Evolutionary conservation across 176 grass and related monocot species (phyloP).

Genomic region (Bromus sterilis): DNA sequence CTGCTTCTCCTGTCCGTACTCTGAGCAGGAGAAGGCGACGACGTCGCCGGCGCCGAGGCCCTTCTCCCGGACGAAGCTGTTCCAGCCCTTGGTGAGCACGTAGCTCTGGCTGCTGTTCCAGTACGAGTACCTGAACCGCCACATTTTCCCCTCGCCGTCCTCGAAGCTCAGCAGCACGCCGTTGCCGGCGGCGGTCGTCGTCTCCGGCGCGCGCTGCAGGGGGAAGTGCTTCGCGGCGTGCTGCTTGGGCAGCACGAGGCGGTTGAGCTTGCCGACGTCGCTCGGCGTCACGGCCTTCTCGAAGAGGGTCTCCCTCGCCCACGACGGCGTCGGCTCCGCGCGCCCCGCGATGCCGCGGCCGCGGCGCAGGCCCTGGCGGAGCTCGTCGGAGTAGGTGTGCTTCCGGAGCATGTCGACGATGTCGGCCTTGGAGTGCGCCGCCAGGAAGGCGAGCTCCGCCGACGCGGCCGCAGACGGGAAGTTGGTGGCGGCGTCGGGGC

Average conservation of each 20-base stretch:
- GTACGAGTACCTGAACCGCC: conserved; percentile 70
- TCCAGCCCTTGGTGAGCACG: conserved; percentile 83
- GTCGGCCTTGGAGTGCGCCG: conserved; percentile 49
- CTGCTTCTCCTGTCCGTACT: background rate
- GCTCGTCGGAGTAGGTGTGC: conserved; percentile 68
- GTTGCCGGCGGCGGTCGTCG: background rate
- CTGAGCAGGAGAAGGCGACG: background rate
- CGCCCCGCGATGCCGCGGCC: background rate
- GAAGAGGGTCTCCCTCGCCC: conserved; percentile 2
- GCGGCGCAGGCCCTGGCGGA: background rate
- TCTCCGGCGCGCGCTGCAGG: conserved; percentile 30
- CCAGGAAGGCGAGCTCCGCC: conserved; percentile 40
- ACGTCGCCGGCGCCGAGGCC: conserved; percentile 56
- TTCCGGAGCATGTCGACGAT: conserved; percentile 12
- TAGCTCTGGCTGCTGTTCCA: conserved; percentile 95
- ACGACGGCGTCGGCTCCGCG: background rate
- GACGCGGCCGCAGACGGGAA: conserved; percentile 5
- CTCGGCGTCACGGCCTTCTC: conserved; percentile 72
- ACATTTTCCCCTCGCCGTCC: conserved; percentile 57
- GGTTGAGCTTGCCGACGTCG: conserved; percentile 69
- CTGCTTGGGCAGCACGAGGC: conserved; percentile 61
- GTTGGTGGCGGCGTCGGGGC: conserved; percentile 52
- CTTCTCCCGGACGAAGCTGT: conserved; percentile 79
- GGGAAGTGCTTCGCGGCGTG: conserved; percentile 75
- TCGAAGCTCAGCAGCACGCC: conserved; percentile 66